Base-by-base conservation (phyloP, 257 asterid species). In the Rhazya stricta region DNA sequence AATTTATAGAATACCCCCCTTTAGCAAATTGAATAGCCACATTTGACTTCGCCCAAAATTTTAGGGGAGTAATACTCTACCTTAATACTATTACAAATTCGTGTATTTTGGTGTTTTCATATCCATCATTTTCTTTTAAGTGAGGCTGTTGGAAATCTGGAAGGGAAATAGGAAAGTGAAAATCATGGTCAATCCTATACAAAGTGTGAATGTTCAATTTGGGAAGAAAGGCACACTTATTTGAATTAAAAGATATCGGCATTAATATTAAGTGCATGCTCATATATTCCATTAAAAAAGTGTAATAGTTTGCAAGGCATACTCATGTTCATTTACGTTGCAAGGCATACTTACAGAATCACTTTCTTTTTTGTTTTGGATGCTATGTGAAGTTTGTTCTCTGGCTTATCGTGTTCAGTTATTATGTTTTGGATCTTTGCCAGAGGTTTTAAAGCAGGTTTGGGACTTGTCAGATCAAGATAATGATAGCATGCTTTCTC, bases 401-500 rank as follows among this genome's bases (percentile, higher is more conserved):
- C 61, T 67, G 9, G 54, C 60, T 72, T 81, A 8, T 73, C 79
- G 73, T 74, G 73, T 78, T 79, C 9, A 72, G 74, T 72, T 69
- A 69, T 69, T 36, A 67, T 72, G 72, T 63, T 78, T 56, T 74
- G 81, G 78, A 58, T 72, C 72, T 83, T 83, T 85, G 71, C 48
- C 96, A 94, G 99, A 94, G 92, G 89, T 90, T 82, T 83, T 92
- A 79, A 94, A 92, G 94, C 96, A 94, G 89, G 88, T 94, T 37
- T 94, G 99, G 99, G 99, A 94, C 84, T 82, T 94, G 82, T 88
- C 99, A 23, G 99, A 92, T 84, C 96, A 92, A 89, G 99, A 94
- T 81, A 85, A 77, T 79, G 99, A 94, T 84, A 89, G 97, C 90
- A 92, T 92, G 96, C 96, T 94, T 71, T 88, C 97, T 67, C 81